Percentiles rank a stretch among this genome's conserved stretches.
These are phyloP conservation scores for Olyra latifolia DNA, from an alignment of 176 grass and related monocot species.

Conservation along the genomic window DNA sequence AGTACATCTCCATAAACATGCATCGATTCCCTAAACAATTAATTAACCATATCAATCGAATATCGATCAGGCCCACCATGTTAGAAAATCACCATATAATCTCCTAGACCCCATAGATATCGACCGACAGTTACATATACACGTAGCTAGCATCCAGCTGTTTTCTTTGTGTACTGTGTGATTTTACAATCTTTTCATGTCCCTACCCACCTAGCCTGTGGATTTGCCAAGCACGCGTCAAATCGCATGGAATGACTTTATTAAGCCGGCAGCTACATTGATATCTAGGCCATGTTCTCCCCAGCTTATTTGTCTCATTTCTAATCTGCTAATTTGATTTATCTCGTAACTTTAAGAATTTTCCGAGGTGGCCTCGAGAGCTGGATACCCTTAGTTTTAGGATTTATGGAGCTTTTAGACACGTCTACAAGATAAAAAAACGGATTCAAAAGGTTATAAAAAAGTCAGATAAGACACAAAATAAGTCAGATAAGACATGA, in stretches of 20 bases:
- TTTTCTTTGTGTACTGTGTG: neutral
- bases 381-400: no score
- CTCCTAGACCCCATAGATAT: neutral
- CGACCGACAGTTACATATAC: neutral
- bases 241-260: conserved; percentile 23
- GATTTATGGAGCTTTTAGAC: no score
- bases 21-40: neutral
- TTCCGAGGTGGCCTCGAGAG: no score
- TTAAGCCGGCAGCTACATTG: conserved; percentile 1
- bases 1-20: neutral
- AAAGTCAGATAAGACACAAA: no score
- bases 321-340: no score
- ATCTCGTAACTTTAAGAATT: no score
- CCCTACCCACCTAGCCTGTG: neutral
- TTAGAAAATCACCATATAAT: neutral
- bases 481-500: no score
- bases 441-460: no score
- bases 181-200: conserved; percentile 7
- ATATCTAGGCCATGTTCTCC: no score
- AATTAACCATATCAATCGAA: neutral
- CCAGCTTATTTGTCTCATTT: no score
- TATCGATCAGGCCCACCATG: neutral
- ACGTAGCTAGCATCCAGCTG: neutral
- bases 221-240: conserved; percentile 20
- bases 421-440: no score